Evolutionary conservation across 2,329 filamentous ascomycete genomes (phyloP).

Genomic region (Aspergillus sp.): DNA sequence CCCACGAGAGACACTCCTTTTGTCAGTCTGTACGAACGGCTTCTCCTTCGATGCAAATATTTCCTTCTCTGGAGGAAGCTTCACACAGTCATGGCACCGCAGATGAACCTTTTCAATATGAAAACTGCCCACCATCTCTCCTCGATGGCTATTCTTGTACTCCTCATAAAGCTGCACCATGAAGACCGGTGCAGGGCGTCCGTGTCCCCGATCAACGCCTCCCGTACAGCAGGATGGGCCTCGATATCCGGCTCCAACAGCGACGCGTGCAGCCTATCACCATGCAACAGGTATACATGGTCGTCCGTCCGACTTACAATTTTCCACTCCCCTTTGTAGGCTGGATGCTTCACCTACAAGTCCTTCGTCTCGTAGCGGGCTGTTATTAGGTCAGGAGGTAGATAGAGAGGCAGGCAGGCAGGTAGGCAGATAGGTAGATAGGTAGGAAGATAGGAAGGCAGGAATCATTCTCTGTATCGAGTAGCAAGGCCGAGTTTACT

Average conservation of each 20-base stretch:
- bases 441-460: no score
- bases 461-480: no score
- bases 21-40: constrained; percentile 18
- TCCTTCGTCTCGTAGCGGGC: constrained; percentile 23
- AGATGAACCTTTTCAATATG: constrained; percentile 18
- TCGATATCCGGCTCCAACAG: constrained; percentile 21
- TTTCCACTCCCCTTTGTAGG: constrained; percentile 21
- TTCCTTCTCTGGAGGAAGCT: constrained; percentile 13
- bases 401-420: no score
- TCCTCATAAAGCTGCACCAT: constrained; percentile 15
- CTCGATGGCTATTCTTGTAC: neutral
- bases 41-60: constrained; percentile 16
- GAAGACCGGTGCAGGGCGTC: constrained; percentile 17
- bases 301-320: constrained; percentile 23
- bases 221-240: constrained; percentile 16
- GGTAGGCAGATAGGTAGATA: no score
- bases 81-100: constrained; percentile 16
- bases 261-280: constrained; percentile 21
- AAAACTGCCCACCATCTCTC: constrained; percentile 5
- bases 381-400: no score
- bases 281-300: constrained; percentile 15
- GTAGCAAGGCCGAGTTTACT: no score
- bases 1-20: constrained; percentile 17
- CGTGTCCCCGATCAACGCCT: constrained; percentile 23
- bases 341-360: constrained; percentile 21